phyloP scores from a whole-genome alignment of 208 protist genomes.

The Naegleria fowleri region DNA sequence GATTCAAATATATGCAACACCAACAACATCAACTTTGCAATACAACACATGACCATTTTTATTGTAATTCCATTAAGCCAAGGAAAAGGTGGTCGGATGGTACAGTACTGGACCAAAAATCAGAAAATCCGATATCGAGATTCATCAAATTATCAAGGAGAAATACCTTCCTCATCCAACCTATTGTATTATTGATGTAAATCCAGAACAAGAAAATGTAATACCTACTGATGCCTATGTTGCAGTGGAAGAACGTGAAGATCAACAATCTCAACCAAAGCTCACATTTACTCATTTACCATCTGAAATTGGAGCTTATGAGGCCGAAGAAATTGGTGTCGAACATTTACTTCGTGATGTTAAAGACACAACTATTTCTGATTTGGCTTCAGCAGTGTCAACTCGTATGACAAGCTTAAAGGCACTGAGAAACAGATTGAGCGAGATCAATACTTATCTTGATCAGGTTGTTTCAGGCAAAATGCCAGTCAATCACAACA shows the following conservation, averaged over 20 bases:
- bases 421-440: not conserved
- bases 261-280: conserved; percentile 56
- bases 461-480: conserved; percentile 43
- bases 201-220: conserved; percentile 58
- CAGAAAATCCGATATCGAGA: conserved; percentile 82
- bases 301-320: conserved; percentile 84
- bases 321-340: conserved; percentile 98
- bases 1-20: too few relatives aligned
- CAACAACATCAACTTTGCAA: not conserved
- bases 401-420: conserved; percentile 84
- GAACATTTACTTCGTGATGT: conserved; percentile 98
- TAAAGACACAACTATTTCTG: conserved; percentile 89
- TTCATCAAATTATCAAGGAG: conserved; percentile 83
- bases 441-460: not conserved
- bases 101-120: conserved; percentile 97
- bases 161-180: conserved; percentile 61
- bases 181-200: conserved; percentile 77
- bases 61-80: conserved; percentile 52
- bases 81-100: conserved; percentile 96
- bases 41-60: not conserved
- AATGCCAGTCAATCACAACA: conserved; percentile 75
- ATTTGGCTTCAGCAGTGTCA: conserved; percentile 84
- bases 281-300: conserved; percentile 74
- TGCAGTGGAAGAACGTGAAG: conserved; percentile 60
- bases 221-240: conserved; percentile 77